Evolutionary conservation across 345 rosid genomes (phyloP), one percentile per base, ranked within the genome.

Genomic region (Salix suchowensis): DNA sequence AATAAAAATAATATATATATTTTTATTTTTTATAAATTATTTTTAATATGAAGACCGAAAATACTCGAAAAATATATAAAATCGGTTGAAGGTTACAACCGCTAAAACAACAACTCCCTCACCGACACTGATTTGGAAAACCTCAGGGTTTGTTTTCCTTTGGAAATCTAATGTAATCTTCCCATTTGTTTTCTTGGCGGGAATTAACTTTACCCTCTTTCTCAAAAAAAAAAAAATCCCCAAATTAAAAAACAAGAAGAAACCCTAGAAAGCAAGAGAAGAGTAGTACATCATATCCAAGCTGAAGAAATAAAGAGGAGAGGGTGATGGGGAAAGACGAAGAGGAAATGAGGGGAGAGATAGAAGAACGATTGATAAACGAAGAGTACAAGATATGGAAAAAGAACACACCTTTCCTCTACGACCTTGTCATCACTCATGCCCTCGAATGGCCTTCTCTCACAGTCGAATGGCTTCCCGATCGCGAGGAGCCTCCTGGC

Each of bases 371-470:
- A 40, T 84, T 93, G 67, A 90, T 96, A 81, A 96, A 92, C 76
- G 97, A 96, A 84, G 99, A 93, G 81, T 96, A 96, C 90, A 93
- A 96, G 89, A 93, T 93, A 71, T 96, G 98, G 99, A 96, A 93
- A 87, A 96, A 96, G 88, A 96, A 96, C 86, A 96, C 99, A 30
- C 99, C 98, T 10, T 96, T 96, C 82, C 91, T 96, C 19, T 96
- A 96, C 83, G 98, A 96, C 83, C 91, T 96, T 44, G 97, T 96
- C 71, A 93, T 96, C 46, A 93, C 98, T 54, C 98, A 96, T 67
- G 99, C 99, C 78, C 91, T 96, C 23, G 98, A 96, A 72, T 96
- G 98, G 99, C 99, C 99, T 6, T 96, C 98, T 28, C 97, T 93
- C 78, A 93, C 98, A 54, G 98, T 96, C 12, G 97, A 93, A 87